Base-by-base conservation (phyloP, 1,284 basidiomycete species). In the Tremellales sp. region DNA sequence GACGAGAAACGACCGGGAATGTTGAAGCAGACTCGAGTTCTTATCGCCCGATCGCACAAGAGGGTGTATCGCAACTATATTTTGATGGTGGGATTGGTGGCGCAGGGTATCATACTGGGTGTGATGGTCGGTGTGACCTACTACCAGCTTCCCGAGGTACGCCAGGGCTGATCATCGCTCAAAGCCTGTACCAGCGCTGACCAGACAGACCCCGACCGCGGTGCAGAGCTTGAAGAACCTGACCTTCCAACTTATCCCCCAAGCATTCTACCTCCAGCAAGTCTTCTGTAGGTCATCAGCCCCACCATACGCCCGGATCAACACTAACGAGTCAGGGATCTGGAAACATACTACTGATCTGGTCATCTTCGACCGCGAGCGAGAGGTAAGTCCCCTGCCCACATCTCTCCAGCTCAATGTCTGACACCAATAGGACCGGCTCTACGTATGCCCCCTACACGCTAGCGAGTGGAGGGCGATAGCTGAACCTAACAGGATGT, bases 281-380 rank as follows among this genome's bases (percentile, higher is more conserved):
- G 64, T 74, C 5, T 68, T 74, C 40, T 73, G 68, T 64, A 36
- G 48, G 59, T 53, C n/a, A n/a, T n/a, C n/a, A n/a, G n/a, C n/a
- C n/a, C n/a, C n/a, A n/a, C n/a, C 44, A 46, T 22, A 25, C 29
- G 25, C 21, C 22, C 36, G 24, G 17, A 21, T 21, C 23, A 26
- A 12, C n/a, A n/a, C n/a, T n/a, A n/a, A n/a, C n/a, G n/a, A 25
- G 3, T 24, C 42, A 62, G 61, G 60, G 64, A 65, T 72, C 45
- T 75, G 62, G 52, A 69, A 73, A 46, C 73, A 64, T 53, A 75
- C 70, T 55, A 66, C 63, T 10, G 72, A 75, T 33, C 66, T 80
- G 15, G 61, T 76, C 48, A 71, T 79, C 40, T 80, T 80, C 46
- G 78, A 80, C 53, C 73, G 78, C 6, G 78, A 80, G 53, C 67